These are phyloP conservation scores for Scheffersomyces segobiensis DNA, from an alignment of 1,139 yeast species.

Conservation along the genomic window DNA sequence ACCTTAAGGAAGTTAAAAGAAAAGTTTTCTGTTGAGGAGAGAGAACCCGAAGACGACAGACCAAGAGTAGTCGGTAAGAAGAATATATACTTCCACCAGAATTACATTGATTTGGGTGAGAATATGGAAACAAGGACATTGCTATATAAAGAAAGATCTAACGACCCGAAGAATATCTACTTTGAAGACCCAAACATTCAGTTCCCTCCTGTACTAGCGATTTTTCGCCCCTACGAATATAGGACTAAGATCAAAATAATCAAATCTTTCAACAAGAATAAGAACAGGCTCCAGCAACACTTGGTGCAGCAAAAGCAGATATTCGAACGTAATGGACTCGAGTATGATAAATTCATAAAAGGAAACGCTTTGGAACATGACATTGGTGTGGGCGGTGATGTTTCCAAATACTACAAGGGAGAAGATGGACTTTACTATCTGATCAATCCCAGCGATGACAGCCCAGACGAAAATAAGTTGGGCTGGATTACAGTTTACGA, in stretches of 20 bases:
- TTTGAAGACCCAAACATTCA: slow-evolving; percentile 23
- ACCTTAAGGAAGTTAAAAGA: slow-evolving; percentile 12
- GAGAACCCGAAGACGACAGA: slow-evolving; percentile 5
- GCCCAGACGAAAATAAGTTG: slow-evolving; percentile 57
- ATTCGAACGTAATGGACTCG: background rate
- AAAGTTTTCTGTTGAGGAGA: slow-evolving; percentile 6
- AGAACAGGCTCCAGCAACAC: slow-evolving; percentile 4
- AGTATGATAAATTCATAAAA: slow-evolving; percentile 4
- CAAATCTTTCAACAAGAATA: slow-evolving; percentile 18
- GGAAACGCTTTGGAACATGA: slow-evolving; percentile 19
- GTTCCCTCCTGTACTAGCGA: slow-evolving; percentile 45
- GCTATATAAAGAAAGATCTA: slow-evolving; percentile 20
- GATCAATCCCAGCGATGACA: slow-evolving; percentile 54
- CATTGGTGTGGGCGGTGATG: slow-evolving; percentile 31
- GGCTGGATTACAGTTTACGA: slow-evolving; percentile 69
- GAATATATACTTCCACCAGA: slow-evolving; percentile 24
- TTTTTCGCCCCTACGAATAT: slow-evolving; percentile 56
- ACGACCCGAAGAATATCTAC: slow-evolving; percentile 31
- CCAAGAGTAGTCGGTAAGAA: slow-evolving; percentile 18
- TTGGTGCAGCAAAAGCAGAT: slow-evolving; percentile 3
- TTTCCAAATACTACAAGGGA: slow-evolving; percentile 41
- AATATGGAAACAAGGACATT: slow-evolving; percentile 18
- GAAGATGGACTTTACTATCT: slow-evolving; percentile 57
- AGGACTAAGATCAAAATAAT: slow-evolving; percentile 44
- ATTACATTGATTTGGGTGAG: slow-evolving; percentile 17